phyloP scores from a whole-genome alignment of 1,284 basidiomycete species.

The Moesziomyces parantarcticus region DNA sequence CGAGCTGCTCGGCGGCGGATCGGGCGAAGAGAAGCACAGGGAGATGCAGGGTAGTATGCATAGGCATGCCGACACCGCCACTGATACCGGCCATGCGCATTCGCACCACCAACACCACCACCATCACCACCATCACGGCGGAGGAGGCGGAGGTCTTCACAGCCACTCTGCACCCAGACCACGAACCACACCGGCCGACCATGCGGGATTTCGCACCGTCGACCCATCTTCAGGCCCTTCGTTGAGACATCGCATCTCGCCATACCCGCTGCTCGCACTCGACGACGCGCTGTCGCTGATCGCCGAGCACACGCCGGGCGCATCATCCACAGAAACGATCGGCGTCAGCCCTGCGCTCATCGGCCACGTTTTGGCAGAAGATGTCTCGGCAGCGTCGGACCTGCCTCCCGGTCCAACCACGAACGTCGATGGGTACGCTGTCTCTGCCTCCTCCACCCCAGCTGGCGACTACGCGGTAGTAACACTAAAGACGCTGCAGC shows the following conservation, averaged over 20 bases:
- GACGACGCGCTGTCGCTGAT: constrained; percentile 76
- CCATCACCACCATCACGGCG: constrained; percentile 68
- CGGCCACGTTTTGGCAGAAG: constrained; percentile 80
- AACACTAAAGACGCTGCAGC: constrained; percentile 69
- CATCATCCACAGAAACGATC: constrained; percentile 3
- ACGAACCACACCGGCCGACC: constrained; percentile 44
- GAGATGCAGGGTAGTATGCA: constrained; percentile 28
- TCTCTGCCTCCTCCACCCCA: constrained; percentile 69
- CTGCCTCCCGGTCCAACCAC: constrained; percentile 73
- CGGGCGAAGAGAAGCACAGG: constrained; percentile 75
- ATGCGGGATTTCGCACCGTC: constrained; percentile 72
- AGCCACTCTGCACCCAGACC: constrained; percentile 36
- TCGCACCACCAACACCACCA: constrained; percentile 53
- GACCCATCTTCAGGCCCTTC: constrained; percentile 72
- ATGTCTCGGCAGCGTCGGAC: constrained; percentile 76
- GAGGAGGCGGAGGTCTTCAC: constrained; percentile 40
- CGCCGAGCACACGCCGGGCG: constrained; percentile 70
- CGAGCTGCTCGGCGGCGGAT: constrained; percentile 78
- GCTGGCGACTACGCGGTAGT: constrained; percentile 79
- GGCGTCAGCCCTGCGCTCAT: constrained; percentile 70
- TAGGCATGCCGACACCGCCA: constrained; percentile 6
- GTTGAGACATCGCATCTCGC: constrained; percentile 72
- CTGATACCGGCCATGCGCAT: constrained; percentile 28
- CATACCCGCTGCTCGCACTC: constrained; percentile 78
- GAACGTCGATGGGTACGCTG: constrained; percentile 87